Base-by-base conservation (phyloP, 2,329 filamentous ascomycete species). In the Cylindrodendrum hubeiense region DNA sequence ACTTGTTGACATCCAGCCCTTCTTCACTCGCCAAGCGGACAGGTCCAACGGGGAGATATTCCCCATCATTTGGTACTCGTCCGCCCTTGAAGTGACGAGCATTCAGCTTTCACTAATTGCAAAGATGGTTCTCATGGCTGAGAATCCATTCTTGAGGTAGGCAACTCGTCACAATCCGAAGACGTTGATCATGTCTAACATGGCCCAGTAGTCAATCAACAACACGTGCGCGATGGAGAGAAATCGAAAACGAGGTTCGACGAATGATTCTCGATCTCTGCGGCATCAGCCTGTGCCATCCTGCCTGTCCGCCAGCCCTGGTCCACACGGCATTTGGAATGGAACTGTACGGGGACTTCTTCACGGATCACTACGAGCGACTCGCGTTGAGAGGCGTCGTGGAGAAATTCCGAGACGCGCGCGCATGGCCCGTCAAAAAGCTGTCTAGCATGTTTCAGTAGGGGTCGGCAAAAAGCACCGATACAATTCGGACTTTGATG, bases 341-440 rank as follows among this genome's bases (percentile, higher is more conserved):
- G 65, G 78, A 81, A 70, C 63, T 81, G n/a, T 82, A 81, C 26
- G 79, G 79, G 1, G 80, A 82, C 54, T 82, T 80, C 50, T 82
- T 82, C 63, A 81, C 79, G 2, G 80, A 82, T 56, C 73, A 71
- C 10, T 81, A 80, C 49, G 80, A 82, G 62, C 71, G 79, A 1
- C 70, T 71, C 21, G 80, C 79, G 1, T 60, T 81, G 71, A 76
- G 77, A 17, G 79, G 74, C 0, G 82, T 82, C 3, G 79, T 80
- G 5, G 83, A 85, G 52, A 83, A 79, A 50, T 85, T 84, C 58
- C 79, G 79, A 6, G 82, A 82, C 51, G 75, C 79, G 15, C 76
- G 79, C 26, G 80, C 80, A 1, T 82, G 80, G 80, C 80, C 80
- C 0, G 80, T 81, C 0, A 73, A 77, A 61, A 77, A 76, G 10